phyloP scores from a whole-genome alignment of 306 rosid genomes.

The Quercus bicolor region DNA sequence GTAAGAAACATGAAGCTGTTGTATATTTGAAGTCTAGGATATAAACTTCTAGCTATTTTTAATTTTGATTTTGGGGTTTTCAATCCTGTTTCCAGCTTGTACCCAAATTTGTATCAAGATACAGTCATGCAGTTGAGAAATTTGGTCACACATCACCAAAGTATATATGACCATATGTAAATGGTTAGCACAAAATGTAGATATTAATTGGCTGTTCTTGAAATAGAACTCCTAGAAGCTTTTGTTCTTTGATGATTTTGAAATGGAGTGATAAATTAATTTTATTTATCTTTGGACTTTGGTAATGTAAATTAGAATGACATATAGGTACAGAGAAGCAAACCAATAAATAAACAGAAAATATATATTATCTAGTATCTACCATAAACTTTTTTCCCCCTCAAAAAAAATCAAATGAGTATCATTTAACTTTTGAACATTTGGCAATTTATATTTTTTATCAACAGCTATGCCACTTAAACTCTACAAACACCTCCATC shows the following conservation, averaged over 20 bases:
- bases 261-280: background rate
- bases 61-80: background rate
- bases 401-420: background rate
- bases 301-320: background rate
- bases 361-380: too few relatives aligned
- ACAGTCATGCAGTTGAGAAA: background rate
- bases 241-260: background rate
- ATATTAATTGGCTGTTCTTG: background rate
- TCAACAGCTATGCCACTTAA: background rate
- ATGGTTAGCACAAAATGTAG: background rate
- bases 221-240: background rate
- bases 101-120: background rate
- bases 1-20: slow-evolving; percentile 13
- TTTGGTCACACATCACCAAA: background rate
- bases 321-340: background rate
- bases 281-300: background rate
- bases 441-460: background rate
- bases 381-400: too few relatives aligned
- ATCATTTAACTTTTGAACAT: background rate
- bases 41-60: background rate
- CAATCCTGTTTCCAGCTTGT: background rate
- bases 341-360: background rate
- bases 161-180: background rate
- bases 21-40: background rate
- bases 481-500: too few relatives aligned